These are phyloP conservation scores for Syzygium oleosum DNA, from an alignment of 345 rosid species.

Conservation along the genomic window DNA sequence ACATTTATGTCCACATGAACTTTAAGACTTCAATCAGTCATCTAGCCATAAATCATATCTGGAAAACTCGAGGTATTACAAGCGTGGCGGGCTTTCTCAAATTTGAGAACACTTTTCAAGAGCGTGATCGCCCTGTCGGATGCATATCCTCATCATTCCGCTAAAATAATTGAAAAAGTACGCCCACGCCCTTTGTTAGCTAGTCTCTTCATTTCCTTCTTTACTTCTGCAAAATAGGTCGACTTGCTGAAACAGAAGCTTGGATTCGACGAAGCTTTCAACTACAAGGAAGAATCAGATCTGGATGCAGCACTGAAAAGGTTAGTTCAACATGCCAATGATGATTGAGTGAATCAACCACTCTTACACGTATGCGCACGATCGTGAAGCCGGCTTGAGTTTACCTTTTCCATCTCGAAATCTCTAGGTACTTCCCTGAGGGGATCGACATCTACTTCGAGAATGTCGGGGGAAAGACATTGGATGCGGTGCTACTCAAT, in stretches of 20 bases:
- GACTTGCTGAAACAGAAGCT: neutral
- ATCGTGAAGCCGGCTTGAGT: neutral
- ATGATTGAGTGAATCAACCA: neutral
- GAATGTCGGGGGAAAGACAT: neutral
- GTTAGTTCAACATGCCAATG: neutral
- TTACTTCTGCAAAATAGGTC: neutral
- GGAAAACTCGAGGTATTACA: neutral
- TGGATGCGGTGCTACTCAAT: neutral
- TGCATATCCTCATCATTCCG: neutral
- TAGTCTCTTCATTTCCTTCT: neutral
- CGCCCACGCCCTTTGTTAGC: neutral
- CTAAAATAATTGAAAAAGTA: neutral
- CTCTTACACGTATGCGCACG: neutral
- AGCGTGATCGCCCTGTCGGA: neutral
- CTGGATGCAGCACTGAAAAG: neutral
- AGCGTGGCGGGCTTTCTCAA: neutral
- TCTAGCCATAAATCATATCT: neutral
- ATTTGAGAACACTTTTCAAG: neutral
- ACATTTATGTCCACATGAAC: neutral
- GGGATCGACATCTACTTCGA: conserved; percentile 12
- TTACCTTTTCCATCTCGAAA: neutral
- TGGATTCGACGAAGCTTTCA: neutral
- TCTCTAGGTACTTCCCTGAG: conserved; percentile 4
- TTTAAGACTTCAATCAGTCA: neutral
- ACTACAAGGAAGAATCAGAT: conserved; percentile 2